phyloP scores from a whole-genome alignment of 352 stramenopile genomes.

The Phytophthora chlamydospora region DNA sequence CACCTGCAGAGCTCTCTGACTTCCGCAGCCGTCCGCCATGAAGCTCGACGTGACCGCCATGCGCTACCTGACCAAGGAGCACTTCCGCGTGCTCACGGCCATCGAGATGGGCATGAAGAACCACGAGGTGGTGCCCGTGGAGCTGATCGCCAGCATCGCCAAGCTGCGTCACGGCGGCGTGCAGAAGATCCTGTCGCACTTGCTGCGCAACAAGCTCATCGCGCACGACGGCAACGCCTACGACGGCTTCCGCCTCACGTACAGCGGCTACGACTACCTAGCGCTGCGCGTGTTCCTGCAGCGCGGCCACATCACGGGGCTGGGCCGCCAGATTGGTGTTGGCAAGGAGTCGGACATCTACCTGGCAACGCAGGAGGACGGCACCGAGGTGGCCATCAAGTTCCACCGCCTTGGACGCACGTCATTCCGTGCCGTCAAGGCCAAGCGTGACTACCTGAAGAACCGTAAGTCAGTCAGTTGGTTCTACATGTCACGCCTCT shows the following conservation, averaged over 20 bases:
- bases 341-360: constrained; percentile 99
- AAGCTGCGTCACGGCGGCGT: constrained; percentile 98
- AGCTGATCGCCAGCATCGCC: constrained; percentile 96
- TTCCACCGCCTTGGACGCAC: constrained; percentile 99
- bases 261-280: constrained; percentile 99
- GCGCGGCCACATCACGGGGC: constrained; percentile 90
- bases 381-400: constrained; percentile 98
- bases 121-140: constrained; percentile 97
- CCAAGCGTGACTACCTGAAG: constrained; percentile 99
- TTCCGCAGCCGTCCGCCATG: constrained; percentile 50
- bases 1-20: neutral
- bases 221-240: constrained; percentile 97
- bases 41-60: constrained; percentile 95
- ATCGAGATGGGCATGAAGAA: constrained; percentile 99
- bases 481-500: constrained; percentile 99
- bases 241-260: constrained; percentile 98
- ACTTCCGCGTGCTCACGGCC: constrained; percentile 98
- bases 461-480: constrained; percentile 95
- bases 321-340: constrained; percentile 96
- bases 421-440: constrained; percentile 97
- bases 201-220: constrained; percentile 99
- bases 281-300: constrained; percentile 96
- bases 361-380: constrained; percentile 92
- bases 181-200: constrained; percentile 96
- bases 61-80: constrained; percentile 94